phyloP scores from a whole-genome alignment of 2,329 filamentous ascomycete species.

The Beauveria sp. region DNA sequence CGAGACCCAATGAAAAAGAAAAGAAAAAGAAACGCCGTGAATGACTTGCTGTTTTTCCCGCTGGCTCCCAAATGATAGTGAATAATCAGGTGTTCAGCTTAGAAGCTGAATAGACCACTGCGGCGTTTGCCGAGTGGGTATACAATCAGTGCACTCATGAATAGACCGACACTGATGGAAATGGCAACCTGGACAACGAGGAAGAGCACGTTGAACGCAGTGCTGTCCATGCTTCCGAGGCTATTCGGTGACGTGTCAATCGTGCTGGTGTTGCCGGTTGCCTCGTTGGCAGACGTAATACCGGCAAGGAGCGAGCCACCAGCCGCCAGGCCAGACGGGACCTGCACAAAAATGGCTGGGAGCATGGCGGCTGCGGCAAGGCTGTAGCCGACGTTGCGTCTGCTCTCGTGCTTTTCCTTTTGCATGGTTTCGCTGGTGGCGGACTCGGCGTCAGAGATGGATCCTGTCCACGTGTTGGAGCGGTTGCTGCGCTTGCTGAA shows the following conservation, averaged over 20 bases:
- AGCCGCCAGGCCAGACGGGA: conserved; percentile 55
- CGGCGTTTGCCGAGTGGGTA: conserved; percentile 51
- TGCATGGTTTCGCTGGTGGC: conserved; percentile 17
- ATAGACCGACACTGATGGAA: conserved; percentile 54
- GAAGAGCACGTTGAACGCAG: conserved; percentile 46
- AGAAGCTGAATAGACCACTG: conserved; percentile 50
- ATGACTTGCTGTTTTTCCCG: background rate
- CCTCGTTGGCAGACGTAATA: conserved; percentile 47
- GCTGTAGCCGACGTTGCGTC: conserved; percentile 57
- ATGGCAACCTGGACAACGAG: conserved; percentile 55
- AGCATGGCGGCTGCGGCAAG: conserved; percentile 79
- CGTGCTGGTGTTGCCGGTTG: conserved; percentile 35
- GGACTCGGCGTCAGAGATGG: conserved; percentile 26
- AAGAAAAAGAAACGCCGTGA: background rate
- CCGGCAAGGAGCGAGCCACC: conserved; percentile 52
- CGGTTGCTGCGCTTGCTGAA: conserved; percentile 22
- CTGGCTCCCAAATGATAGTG: background rate
- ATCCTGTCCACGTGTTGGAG: conserved; percentile 24
- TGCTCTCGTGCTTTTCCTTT: conserved; percentile 21
- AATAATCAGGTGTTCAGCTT: conserved; percentile 9
- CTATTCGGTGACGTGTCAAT: conserved; percentile 16
- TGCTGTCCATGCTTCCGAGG: conserved; percentile 30
- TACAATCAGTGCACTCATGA: conserved; percentile 46
- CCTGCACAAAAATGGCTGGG: conserved; percentile 73
- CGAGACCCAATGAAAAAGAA: background rate